These are phyloP conservation scores for Phytophthora hybrid DNA, from an alignment of 352 stramenopile species.

Conservation along the genomic window DNA sequence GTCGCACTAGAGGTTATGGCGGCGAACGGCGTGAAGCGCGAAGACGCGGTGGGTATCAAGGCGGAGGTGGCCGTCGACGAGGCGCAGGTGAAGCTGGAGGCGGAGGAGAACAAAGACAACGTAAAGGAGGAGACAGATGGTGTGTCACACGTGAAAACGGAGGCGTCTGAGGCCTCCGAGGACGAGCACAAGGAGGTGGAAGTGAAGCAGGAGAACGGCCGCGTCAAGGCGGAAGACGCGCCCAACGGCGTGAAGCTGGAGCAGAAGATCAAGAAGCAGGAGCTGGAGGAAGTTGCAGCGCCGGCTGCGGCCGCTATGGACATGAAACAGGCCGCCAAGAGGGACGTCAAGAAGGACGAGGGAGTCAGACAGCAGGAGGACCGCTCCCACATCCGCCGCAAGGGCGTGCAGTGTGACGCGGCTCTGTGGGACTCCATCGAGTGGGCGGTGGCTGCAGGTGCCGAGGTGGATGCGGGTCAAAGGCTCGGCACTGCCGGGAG, in stretches of 20 bases:
- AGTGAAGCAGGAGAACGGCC: conserved; percentile 32
- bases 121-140: conserved; percentile 28
- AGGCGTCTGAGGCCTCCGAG: background rate
- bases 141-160: conserved; percentile 19
- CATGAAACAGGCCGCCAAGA: conserved; percentile 23
- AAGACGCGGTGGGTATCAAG: conserved; percentile 26
- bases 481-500: conserved; percentile 58
- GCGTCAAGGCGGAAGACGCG: conserved; percentile 26
- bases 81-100: conserved; percentile 26
- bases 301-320: background rate
- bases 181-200: conserved; percentile 10
- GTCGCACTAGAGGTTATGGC: conserved; percentile 21
- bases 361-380: conserved; percentile 23
- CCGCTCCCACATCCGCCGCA: conserved; percentile 65
- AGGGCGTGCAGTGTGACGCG: conserved; percentile 49
- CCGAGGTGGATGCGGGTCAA: conserved; percentile 66
- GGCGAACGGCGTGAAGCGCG: conserved; percentile 36
- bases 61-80: conserved; percentile 24
- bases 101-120: conserved; percentile 36
- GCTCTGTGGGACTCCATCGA: conserved; percentile 47
- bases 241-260: conserved; percentile 34
- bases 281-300: conserved; percentile 11
- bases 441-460: conserved; percentile 59
- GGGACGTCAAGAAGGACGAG: conserved; percentile 35
- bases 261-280: conserved; percentile 38